Evolutionary conservation across 1,284 basidiomycete species (phyloP).

Genomic region (Pseudomicrostroma phylloplanum): DNA sequence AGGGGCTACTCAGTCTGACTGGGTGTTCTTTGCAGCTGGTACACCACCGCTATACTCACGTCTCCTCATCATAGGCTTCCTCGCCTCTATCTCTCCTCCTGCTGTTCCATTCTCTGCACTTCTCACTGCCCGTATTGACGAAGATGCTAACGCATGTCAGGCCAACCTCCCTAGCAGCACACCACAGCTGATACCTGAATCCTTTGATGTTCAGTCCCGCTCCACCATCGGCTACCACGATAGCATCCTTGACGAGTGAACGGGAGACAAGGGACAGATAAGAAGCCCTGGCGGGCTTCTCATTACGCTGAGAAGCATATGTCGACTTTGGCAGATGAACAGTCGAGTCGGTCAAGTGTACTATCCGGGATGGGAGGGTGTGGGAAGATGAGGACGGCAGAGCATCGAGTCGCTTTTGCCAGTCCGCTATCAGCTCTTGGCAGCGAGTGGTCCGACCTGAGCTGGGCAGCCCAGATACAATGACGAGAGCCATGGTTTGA

Average conservation of each 20-base stretch:
- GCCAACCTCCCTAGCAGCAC: conserved; percentile 80
- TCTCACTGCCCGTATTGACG: conserved; percentile 52
- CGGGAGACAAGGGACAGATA: conserved; percentile 82
- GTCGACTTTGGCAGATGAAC: conserved; percentile 63
- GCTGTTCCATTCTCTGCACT: conserved; percentile 71
- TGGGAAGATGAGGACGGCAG: conserved; percentile 58
- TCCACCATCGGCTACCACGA: conserved; percentile 72
- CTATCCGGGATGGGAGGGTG: conserved; percentile 49
- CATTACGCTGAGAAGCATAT: conserved; percentile 64
- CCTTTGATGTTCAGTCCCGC: conserved; percentile 90
- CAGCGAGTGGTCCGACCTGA: conserved; percentile 78
- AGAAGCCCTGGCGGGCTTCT: conserved; percentile 80
- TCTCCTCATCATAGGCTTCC: conserved; percentile 62
- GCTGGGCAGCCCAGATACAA: conserved; percentile 80
- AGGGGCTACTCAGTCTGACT: conserved; percentile 6
- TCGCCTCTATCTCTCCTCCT: conserved; percentile 54
- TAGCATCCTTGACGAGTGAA: conserved; percentile 64
- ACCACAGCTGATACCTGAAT: conserved; percentile 95
- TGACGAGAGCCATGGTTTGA: conserved; percentile 76
- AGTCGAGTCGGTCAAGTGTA: conserved; percentile 70
- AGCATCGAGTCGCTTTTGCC: conserved; percentile 60
- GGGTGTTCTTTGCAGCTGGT: neutral
- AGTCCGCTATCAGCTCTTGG: conserved; percentile 60
- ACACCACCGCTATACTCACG: conserved; percentile 57
- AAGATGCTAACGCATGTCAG: conserved; percentile 58